These are phyloP conservation scores for Dendrocalamus latiflorus DNA, from an alignment of 202 grass and related monocot genomes.

Conservation along the genomic window DNA sequence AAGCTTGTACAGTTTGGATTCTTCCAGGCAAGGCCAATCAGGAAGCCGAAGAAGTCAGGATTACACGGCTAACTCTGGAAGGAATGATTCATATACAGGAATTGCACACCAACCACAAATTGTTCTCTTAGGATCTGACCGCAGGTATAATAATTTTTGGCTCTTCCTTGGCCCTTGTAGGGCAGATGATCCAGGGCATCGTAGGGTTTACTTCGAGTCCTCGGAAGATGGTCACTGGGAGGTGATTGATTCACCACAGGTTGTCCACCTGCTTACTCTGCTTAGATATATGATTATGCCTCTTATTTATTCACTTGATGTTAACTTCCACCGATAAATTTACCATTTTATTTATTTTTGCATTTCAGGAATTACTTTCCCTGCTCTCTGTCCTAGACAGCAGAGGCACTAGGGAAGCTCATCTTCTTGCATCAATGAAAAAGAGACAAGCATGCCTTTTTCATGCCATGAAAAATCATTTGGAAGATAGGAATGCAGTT, in stretches of 20 bases:
- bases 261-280: conserved; percentile 39
- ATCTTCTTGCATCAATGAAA: too few species aligned
- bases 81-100: conserved; percentile 32
- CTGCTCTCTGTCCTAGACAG: conserved; percentile 71
- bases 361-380: conserved; percentile 69
- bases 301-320: background rate
- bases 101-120: conserved; percentile 55
- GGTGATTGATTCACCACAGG: conserved; percentile 89
- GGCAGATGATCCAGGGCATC: conserved; percentile 83
- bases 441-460: too few species aligned
- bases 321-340: background rate
- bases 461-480: too few species aligned
- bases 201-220: conserved; percentile 91
- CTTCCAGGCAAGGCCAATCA: conserved; percentile 23
- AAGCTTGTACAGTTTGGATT: conserved; percentile 33
- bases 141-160: conserved; percentile 96
- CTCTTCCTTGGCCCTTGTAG: conserved; percentile 89
- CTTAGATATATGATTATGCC: background rate
- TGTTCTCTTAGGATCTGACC: conserved; percentile 84
- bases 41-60: conserved; percentile 33
- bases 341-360: background rate
- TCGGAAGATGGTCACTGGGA: conserved; percentile 97
- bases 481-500: too few species aligned
- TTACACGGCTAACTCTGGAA: conserved; percentile 25
- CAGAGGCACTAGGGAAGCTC: too few species aligned